These are phyloP conservation scores for Botrytis aclada DNA, from an alignment of 2,329 filamentous ascomycete species.

Conservation along the genomic window DNA sequence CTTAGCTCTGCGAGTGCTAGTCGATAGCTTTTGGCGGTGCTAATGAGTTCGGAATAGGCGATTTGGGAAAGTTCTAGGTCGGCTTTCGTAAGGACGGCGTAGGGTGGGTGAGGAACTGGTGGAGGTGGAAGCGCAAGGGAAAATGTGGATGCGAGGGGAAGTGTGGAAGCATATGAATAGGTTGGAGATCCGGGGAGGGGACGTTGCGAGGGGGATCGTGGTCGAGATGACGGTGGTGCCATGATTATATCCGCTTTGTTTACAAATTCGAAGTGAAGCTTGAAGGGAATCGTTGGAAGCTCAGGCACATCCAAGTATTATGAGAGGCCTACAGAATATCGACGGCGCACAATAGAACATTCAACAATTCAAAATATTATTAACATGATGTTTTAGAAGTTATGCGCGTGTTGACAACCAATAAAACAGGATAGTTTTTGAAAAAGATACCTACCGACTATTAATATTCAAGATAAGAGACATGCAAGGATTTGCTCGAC, in stretches of 20 bases:
- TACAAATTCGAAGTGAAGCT: constrained; percentile 11
- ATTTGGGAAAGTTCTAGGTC: constrained; percentile 62
- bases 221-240: constrained; percentile 29
- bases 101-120: constrained; percentile 55
- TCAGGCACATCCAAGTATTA: not conserved
- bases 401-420: constrained; percentile 1
- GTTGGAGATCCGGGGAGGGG: constrained; percentile 61
- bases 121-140: constrained; percentile 58
- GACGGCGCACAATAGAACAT: not conserved
- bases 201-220: constrained; percentile 52
- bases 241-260: constrained; percentile 24
- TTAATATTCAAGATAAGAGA: constrained; percentile 15
- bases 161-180: constrained; percentile 62
- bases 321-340: not conserved
- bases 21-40: constrained; percentile 62
- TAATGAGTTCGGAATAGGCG: constrained; percentile 60
- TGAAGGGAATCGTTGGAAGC: not conserved
- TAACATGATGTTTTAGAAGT: not conserved
- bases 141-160: constrained; percentile 53
- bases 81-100: constrained; percentile 59
- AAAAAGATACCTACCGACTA: not conserved
- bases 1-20: constrained; percentile 59
- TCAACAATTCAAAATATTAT: not conserved
- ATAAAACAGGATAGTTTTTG: not conserved
- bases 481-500: not conserved